phyloP scores from a whole-genome alignment of 1,284 basidiomycete genomes.

The Wolfiporia cocos region DNA sequence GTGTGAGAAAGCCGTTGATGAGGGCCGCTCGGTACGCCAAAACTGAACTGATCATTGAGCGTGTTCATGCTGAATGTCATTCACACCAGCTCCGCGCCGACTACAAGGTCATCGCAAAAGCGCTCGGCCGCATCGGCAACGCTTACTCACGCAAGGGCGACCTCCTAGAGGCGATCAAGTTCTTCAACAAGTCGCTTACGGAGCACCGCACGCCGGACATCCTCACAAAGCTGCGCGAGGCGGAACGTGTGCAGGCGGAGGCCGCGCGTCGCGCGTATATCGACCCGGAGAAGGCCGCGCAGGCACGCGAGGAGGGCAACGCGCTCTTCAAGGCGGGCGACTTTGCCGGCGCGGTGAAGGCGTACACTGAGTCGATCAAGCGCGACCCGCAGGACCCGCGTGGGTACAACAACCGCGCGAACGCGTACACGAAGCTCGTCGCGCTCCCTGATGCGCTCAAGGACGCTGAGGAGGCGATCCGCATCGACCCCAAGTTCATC shows the following conservation, averaged over 20 bases:
- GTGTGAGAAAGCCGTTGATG: conserved; percentile 92
- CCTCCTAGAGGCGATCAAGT: conserved; percentile 77
- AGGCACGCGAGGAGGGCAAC: conserved; percentile 91
- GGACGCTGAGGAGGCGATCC: conserved; percentile 92
- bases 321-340: conserved; percentile 87
- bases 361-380: conserved; percentile 96
- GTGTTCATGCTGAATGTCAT: conserved; percentile 1
- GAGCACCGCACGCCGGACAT: conserved; percentile 97
- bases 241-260: conserved; percentile 79
- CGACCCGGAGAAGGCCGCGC: conserved; percentile 80
- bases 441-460: conserved; percentile 96
- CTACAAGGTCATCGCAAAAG: conserved; percentile 80
- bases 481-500: conserved; percentile 85
- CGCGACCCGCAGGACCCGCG: conserved; percentile 86
- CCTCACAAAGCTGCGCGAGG: conserved; percentile 84
- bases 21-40: conserved; percentile 72
- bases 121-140: conserved; percentile 86
- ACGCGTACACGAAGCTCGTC: conserved; percentile 92
- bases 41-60: background rate
- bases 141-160: conserved; percentile 85
- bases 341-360: conserved; percentile 89
- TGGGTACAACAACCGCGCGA: conserved; percentile 96
- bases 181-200: conserved; percentile 87
- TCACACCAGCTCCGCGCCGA: conserved; percentile 62
- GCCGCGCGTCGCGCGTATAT: conserved; percentile 82